Base-by-base conservation (phyloP, 495 filamentous ascomycete species). In the Pyrenopolyporus hunteri region DNA sequence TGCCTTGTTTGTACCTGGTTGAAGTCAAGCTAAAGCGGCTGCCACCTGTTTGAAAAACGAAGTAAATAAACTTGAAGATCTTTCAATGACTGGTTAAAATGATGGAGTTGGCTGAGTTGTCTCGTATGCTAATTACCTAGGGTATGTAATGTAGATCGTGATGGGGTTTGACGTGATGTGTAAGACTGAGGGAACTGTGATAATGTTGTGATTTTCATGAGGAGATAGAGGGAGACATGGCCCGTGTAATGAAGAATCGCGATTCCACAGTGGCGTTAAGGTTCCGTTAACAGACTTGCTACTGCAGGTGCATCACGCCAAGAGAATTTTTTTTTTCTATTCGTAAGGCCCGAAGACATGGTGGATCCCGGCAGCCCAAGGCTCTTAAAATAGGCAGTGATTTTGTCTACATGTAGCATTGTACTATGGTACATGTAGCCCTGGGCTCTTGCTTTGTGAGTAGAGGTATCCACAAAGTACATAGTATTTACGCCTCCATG, bases 381-480 rank as follows among this genome's bases (percentile, higher is more conserved):
- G 14, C 42, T 65, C 61, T 64, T 59, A 64, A 59, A 59, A 59
- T 64, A 64, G 55, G 43, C 22, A 13, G n/a, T n/a, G n/a, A n/a
- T n/a, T 26, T 17, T 36, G 17, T 31, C n/a, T 11, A 17, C 16
- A 29, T 4, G 26, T 29, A 29, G 26, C 9, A 29, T 29, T 29
- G 4, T 29, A 14, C 13, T 39, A 16, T 17, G 20, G 19, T 11
- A 25, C 0, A 6, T 10, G 1, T 39, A 25, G 37, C 23, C 42
- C 20, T 25, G 14, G 10, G 13, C n/a, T 23, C 26, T 19, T 45
- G 26, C 22, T 13, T 13, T 2, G 25, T 31, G 14, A 28, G n/a
- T n/a, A n/a, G 6, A 29, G 13, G 6, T 29, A 46, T 46, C 23
- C 31, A 20, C 13, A 22, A 23, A 22, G 5, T n/a, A 11, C 19